Percentiles rank a stretch among this genome's conserved stretches.
Evolutionary conservation across 257 asterid species (phyloP).

Genomic region (Nicotiana knightiana): DNA sequence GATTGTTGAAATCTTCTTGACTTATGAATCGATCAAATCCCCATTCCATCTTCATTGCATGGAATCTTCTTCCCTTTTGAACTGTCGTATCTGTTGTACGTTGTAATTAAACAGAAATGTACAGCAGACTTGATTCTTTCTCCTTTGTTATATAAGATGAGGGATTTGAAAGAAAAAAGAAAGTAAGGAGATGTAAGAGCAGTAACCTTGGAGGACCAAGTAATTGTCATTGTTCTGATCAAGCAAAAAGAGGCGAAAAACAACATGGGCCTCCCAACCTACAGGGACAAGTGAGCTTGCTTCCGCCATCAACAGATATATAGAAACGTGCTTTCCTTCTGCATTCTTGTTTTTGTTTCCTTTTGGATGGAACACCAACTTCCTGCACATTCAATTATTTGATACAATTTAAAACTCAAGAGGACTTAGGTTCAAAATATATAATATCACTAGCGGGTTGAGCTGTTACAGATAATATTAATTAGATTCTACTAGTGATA

Average conservation of each 20-base stretch:
- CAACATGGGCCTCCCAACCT: constrained; percentile 52
- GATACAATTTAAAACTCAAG: background rate
- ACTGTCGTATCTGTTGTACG: background rate
- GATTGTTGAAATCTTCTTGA: constrained; percentile 36
- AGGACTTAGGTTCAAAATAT: background rate
- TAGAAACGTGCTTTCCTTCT: constrained; percentile 40
- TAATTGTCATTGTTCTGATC: constrained; percentile 63
- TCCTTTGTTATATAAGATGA: background rate
- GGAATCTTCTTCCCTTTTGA: constrained; percentile 45
- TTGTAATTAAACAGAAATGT: background rate
- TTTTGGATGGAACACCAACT: constrained; percentile 51
- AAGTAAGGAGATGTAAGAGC: background rate
- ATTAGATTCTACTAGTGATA: background rate
- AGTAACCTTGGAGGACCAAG: constrained; percentile 40
- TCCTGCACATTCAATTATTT: constrained; percentile 33
- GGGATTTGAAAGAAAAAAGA: background rate
- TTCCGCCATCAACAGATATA: constrained; percentile 40
- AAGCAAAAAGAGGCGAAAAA: constrained; percentile 45
- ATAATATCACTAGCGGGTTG: too few relatives aligned
- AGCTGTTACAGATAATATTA: background rate
- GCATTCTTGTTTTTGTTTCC: constrained; percentile 60
- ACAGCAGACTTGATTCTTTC: background rate
- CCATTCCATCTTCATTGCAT: constrained; percentile 40
- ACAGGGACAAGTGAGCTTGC: constrained; percentile 18
- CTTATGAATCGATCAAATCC: constrained; percentile 57